These are phyloP conservation scores for Penicillium waksmanii DNA, from an alignment of 495 filamentous ascomycete species.

Conservation along the genomic window DNA sequence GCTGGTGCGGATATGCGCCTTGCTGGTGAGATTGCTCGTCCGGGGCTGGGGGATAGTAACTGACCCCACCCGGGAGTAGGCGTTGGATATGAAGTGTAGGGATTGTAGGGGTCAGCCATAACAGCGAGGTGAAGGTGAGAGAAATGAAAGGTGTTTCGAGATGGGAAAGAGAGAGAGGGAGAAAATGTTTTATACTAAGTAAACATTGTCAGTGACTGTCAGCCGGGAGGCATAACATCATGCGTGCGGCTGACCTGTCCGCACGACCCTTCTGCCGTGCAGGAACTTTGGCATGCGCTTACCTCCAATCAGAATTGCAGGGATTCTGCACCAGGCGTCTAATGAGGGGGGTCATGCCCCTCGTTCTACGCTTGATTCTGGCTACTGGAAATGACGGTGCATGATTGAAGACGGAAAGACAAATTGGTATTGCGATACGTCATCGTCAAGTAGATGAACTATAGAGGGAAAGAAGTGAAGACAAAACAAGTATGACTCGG, in stretches of 20 bases:
- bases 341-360: constrained; percentile 6
- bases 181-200: constrained; percentile 1
- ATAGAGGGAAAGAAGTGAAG: constrained; percentile 6
- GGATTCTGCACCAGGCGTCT: constrained; percentile 2
- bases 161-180: not conserved
- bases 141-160: not conserved
- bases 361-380: not conserved
- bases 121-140: not conserved
- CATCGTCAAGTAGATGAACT: constrained; percentile 22
- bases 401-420: constrained; percentile 14
- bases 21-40: constrained; percentile 25
- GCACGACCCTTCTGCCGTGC: constrained; percentile 27
- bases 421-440: constrained; percentile 19
- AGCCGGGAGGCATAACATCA: constrained; percentile 12
- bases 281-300: constrained; percentile 21
- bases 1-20: constrained; percentile 13
- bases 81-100: constrained; percentile 33
- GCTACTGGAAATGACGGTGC: not conserved
- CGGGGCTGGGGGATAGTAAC: constrained; percentile 34
- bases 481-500: constrained; percentile 14
- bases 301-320: constrained; percentile 22
- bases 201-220: constrained; percentile 13
- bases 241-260: constrained; percentile 33
- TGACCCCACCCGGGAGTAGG: constrained; percentile 31
- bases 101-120: constrained; percentile 58